Evolutionary conservation across 805 yeast species (phyloP).

Genomic region (Dipodascopsis uninucleata): DNA sequence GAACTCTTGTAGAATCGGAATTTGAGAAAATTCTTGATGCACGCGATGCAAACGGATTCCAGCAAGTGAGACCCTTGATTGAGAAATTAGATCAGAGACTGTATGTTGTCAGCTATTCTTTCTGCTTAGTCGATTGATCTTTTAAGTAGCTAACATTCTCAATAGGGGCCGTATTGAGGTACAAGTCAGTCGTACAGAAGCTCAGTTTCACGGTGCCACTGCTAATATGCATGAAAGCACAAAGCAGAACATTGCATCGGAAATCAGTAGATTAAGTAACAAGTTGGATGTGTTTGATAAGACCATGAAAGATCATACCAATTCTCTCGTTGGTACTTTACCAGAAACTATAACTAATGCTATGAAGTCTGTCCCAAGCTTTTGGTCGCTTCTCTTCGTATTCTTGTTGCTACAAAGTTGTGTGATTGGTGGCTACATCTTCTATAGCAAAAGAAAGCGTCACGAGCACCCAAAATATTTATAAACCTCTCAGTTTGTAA

Average conservation of each 20-base stretch:
- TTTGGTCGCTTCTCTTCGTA: slow-evolving; percentile 30
- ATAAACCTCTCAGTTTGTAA: background rate
- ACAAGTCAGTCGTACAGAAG: slow-evolving; percentile 17
- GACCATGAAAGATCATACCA: slow-evolving; percentile 32
- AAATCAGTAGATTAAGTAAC: slow-evolving; percentile 19
- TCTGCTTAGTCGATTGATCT: slow-evolving; percentile 1
- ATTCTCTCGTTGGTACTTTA: slow-evolving; percentile 29
- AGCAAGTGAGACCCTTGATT: slow-evolving; percentile 16
- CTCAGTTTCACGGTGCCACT: slow-evolving; percentile 28
- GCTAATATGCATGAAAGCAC: slow-evolving; percentile 25
- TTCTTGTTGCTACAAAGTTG: slow-evolving; percentile 31
- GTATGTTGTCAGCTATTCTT: slow-evolving; percentile 4
- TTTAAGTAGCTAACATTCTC: too few relatives aligned
- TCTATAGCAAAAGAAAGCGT: slow-evolving; percentile 31
- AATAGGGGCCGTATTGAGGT: slow-evolving; percentile 22
- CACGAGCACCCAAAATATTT: slow-evolving; percentile 24
- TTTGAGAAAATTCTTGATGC: too few relatives aligned
- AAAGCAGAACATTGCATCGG: slow-evolving; percentile 22
- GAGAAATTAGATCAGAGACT: slow-evolving; percentile 24
- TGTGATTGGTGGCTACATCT: slow-evolving; percentile 32
- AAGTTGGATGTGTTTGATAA: slow-evolving; percentile 21
- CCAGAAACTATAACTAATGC: slow-evolving; percentile 32
- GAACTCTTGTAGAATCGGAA: too few relatives aligned
- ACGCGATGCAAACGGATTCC: slow-evolving; percentile 26
- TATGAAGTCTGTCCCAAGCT: slow-evolving; percentile 31